These are phyloP conservation scores for Fremontodendron californicum DNA, from an alignment of 345 rosid genomes.

Conservation along the genomic window DNA sequence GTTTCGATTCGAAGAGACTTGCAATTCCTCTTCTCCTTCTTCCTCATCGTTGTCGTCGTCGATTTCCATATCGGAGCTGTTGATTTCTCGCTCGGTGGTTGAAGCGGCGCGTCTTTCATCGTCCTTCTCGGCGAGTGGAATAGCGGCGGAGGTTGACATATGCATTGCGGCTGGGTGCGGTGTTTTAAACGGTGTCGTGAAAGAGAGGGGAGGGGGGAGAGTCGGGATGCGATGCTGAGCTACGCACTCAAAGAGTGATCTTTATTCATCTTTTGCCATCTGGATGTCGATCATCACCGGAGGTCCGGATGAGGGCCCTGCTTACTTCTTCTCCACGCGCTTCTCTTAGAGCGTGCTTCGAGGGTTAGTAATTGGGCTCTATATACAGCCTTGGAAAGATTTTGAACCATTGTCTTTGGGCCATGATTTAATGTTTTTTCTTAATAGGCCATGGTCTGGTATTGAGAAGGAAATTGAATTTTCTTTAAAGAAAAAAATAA, in stretches of 20 bases:
- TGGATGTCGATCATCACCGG: background rate
- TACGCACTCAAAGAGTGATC: background rate
- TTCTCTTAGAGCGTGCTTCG: background rate
- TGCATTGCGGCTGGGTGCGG: background rate
- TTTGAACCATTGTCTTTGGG: background rate
- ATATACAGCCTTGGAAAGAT: background rate
- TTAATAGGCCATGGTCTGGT: background rate
- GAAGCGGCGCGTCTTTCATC: background rate
- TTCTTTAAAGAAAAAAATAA: no score
- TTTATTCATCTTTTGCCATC: background rate
- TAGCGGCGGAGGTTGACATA: background rate
- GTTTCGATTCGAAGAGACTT: background rate
- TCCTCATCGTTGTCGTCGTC: background rate
- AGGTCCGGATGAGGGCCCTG: background rate
- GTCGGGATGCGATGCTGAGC: background rate
- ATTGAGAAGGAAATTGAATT: background rate
- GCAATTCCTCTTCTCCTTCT: background rate
- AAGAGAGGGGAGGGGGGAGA: no score
- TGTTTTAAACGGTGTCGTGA: background rate
- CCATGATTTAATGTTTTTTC: background rate
- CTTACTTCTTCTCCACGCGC: background rate
- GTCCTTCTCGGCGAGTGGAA: background rate
- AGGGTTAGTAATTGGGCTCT: background rate
- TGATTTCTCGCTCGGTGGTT: background rate
- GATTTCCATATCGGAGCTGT: conserved; percentile 14